Base-by-base conservation (phyloP, 441 rosid species). In the Mallotus repandus region DNA sequence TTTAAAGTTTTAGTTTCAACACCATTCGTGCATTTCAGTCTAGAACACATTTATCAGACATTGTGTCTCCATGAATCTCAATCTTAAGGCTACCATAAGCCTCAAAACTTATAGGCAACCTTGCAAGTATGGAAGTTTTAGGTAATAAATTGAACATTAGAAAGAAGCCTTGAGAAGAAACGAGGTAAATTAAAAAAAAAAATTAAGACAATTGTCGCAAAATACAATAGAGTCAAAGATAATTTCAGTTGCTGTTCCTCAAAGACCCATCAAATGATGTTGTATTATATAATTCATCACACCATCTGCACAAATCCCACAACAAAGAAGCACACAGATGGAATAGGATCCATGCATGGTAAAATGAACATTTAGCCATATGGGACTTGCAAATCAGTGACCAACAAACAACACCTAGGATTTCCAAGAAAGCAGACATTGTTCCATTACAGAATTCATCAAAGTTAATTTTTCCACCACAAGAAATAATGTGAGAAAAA, bases 401-500 rank as follows among this genome's bases (percentile, higher is more conserved):
- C 59, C 22, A 48, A 49, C 16, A 45, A 48, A 64, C 49, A 55
- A 43, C 52, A 69, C 69, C 58, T 2, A 13, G 46, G 10, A 8
- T 41, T 18, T 61, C 48, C 68, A 61, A 52, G 12, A 54, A 41
- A 67, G 29, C 41, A 9, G 50, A 53, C 4, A 52, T 65, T 57
- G 57, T 52, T 35, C 38, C 12, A 13, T 12, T 74, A 11, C 60
- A 52, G 54, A 59, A 52, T 56, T 38, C 52, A 76, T 60, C 9
- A 7, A 69, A 69, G 50, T 75, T 14, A 11, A 60, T 38, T 38
- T 49, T 46, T 59, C 61, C 8, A n/a, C n/a, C 25, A 22, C 25
- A 72, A 54, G 38, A 38, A 65, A 78, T 70, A 65, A 50, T 22
- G 12, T 25, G 10, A 59, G 76, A 8, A 77, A 60, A 76, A 66